These are phyloP conservation scores for Polytrichum formosum DNA, from an alignment of 225 moss, liverwort and hornwort genomes.

Conservation along the genomic window DNA sequence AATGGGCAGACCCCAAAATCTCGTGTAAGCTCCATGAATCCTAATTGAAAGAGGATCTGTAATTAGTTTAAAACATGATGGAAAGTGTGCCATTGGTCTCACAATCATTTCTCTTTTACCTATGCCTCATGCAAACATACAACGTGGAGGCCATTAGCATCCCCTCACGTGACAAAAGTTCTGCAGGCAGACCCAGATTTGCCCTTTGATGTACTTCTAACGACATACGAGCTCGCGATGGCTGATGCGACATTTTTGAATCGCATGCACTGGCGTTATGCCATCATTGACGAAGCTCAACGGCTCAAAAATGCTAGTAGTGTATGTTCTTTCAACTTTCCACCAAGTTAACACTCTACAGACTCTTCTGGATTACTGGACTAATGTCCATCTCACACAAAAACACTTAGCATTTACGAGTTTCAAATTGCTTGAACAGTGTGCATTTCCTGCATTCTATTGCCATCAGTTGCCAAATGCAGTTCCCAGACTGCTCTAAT, in stretches of 20 bases:
- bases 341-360: neutral
- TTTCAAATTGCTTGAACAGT: no score
- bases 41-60: neutral
- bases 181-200: constrained; percentile 76
- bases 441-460: no score
- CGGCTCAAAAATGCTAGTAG: constrained; percentile 82
- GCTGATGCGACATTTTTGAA: constrained; percentile 73
- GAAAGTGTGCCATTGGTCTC: no score
- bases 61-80: no score
- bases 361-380: neutral
- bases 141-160: no score
- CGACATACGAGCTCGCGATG: constrained; percentile 92
- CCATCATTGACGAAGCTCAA: constrained; percentile 86
- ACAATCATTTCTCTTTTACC: no score
- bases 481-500: no score
- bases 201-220: constrained; percentile 74
- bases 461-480: no score
- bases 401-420: no score
- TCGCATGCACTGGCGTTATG: constrained; percentile 71
- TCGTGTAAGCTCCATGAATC: constrained; percentile 35
- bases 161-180: neutral
- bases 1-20: constrained; percentile 43
- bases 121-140: no score
- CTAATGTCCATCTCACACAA: no score
- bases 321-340: constrained; percentile 30